Base-by-base conservation (phyloP, 164 flowering plant species). In the Aristolochia californica region DNA sequence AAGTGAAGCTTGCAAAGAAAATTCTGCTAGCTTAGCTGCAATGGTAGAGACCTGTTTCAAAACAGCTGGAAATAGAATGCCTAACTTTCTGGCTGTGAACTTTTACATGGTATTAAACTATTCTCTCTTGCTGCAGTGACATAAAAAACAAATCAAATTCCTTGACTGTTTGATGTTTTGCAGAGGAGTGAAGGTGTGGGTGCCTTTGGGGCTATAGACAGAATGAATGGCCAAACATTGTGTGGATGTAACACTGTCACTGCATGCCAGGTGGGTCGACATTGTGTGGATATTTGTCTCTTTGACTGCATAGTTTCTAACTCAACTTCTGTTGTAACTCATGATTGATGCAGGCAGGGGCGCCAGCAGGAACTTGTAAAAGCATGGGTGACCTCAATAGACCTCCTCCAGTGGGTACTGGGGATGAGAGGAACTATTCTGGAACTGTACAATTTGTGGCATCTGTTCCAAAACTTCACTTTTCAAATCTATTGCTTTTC, bases 131-230 rank as follows among this genome's bases (percentile, higher is more conserved):
- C 7, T 16, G 4, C 12, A 38, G 50, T 47, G 50, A 13, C 18
- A 47, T 47, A 20, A 47, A 4, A 47, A 14, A 5, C 5, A 47
- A 47, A 47, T 20, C 50, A 17, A 47, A 47, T 4, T 7, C 18
- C 50, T 47, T 20, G 18, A 47, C 5, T 47, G 13, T 47, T 17
- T 17, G 50, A 8, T 17, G 22, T 47, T 54, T 24, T 83, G 75
- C 95, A 94, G 99, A 83, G 97, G 61, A 91, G 96, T 66, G 90
- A 88, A 62, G 98, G 98, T 60, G 87, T 84, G 49, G 97, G 97
- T 44, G 94, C 85, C 61, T 90, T 90, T 64, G 89, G 88, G 71
- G 84, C 58, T 52, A 9, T 86, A 58, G 99, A 88, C 73, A 74
- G 67, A 70, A 86, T 94, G 87, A 94, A 90, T 68, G 99, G 99